Conservation (phyloP, 2,329 filamentous ascomycete species). For the Penicillium sp. region DNA sequence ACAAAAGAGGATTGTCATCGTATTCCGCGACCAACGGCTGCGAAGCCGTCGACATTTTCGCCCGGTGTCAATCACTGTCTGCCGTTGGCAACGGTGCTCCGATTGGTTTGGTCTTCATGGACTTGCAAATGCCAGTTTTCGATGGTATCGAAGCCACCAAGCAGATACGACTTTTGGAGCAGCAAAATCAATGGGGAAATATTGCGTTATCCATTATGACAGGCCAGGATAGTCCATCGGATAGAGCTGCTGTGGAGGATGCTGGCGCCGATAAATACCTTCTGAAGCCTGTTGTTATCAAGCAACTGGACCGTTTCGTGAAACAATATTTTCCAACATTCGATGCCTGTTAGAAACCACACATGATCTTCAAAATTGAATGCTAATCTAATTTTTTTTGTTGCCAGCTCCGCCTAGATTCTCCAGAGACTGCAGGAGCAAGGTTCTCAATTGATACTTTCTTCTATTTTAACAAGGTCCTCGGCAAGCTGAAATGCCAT, state of each 20-base stretch:
- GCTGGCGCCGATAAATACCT: constrained; percentile 13
- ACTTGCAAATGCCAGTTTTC: constrained; percentile 18
- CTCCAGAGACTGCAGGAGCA: not conserved
- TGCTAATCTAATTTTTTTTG: too few relatives aligned
- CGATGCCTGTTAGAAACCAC: not conserved
- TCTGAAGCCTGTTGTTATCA: constrained; percentile 14
- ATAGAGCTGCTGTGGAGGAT: constrained; percentile 6
- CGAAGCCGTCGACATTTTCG: not conserved
- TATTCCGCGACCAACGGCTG: not conserved
- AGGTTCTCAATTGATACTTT: not conserved
- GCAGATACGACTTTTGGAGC: constrained; percentile 9
- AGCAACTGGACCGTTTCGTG: constrained; percentile 10
- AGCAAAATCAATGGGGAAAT: not conserved
- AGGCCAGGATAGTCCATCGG: constrained; percentile 12
- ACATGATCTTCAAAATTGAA: not conserved
- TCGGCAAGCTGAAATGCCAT: not conserved
- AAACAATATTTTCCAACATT: constrained; percentile 5
- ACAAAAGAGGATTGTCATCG: constrained; percentile 15
- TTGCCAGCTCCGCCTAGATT: not conserved
- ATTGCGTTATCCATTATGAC: constrained; percentile 9
- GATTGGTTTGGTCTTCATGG: constrained; percentile 15
- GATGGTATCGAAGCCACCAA: constrained; percentile 13
- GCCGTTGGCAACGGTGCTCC: not conserved
- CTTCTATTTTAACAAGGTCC: not conserved
- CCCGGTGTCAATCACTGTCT: not conserved